Percentiles rank a stretch among this genome's conserved stretches.
These are phyloP conservation scores for Gaillardinia entomophila DNA, from an alignment of 805 yeast species.

Conservation along the genomic window DNA sequence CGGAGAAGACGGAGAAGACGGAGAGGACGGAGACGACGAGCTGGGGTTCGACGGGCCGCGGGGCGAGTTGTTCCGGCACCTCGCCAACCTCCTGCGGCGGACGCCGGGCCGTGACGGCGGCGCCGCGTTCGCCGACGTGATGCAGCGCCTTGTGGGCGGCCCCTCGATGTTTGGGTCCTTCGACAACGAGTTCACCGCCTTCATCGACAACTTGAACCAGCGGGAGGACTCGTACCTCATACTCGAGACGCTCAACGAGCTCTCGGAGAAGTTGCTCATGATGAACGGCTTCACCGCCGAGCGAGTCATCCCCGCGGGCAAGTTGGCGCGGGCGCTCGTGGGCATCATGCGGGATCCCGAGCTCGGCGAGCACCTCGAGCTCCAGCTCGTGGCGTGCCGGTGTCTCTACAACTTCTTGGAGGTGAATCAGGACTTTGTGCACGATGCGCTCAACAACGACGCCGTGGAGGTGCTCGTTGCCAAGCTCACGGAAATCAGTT, in stretches of 20 bases:
- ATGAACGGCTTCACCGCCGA: conserved; percentile 61
- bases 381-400: conserved; percentile 80
- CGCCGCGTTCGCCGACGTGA: conserved; percentile 23
- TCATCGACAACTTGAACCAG: conserved; percentile 33
- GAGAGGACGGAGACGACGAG: conserved; percentile 9
- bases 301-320: conserved; percentile 54
- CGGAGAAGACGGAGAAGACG: conserved; percentile 6
- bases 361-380: conserved; percentile 61
- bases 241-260: conserved; percentile 58
- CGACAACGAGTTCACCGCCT: conserved; percentile 23
- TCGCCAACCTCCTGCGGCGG: conserved; percentile 13
- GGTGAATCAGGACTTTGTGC: conserved; percentile 59
- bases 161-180: conserved; percentile 11
- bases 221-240: conserved; percentile 56
- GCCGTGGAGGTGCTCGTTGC: conserved; percentile 61
- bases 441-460: conserved; percentile 57
- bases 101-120: conserved; percentile 4
- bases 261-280: conserved; percentile 63
- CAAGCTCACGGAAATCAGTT: conserved; percentile 68
- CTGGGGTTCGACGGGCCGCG: conserved; percentile 12
- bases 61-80: conserved; percentile 20
- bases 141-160: conserved; percentile 30
- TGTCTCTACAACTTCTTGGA: conserved; percentile 79
- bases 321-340: conserved; percentile 50
- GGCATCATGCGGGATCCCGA: conserved; percentile 51